Percentiles rank a stretch among this genome's conserved stretches.
phyloP scores from a whole-genome alignment of 345 rosid genomes.

The Noccaea caerulescens region DNA sequence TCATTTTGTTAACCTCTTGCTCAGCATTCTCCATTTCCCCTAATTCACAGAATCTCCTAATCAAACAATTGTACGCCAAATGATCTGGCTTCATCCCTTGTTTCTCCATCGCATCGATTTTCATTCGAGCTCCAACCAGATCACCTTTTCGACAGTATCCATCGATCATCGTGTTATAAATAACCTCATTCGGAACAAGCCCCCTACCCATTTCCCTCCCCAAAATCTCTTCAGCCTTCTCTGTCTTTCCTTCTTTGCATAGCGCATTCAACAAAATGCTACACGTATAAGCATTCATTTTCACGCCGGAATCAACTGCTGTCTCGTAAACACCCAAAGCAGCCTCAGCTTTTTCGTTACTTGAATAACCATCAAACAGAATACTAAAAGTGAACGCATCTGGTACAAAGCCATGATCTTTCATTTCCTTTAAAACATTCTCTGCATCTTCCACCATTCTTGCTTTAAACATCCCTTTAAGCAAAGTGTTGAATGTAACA shows the following conservation, averaged over 20 bases:
- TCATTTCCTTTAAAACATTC: conserved; percentile 63
- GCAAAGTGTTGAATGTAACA: conserved; percentile 71
- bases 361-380: conserved; percentile 59
- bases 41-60: conserved; percentile 59
- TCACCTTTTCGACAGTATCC: conserved; percentile 70
- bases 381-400: conserved; percentile 68
- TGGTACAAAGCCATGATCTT: conserved; percentile 60
- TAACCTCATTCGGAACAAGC: conserved; percentile 55
- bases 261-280: conserved; percentile 64
- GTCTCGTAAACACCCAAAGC: conserved; percentile 58
- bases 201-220: conserved; percentile 53
- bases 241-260: conserved; percentile 66
- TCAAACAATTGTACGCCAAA: conserved; percentile 66
- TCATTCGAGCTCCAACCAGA: conserved; percentile 51
- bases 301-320: conserved; percentile 48
- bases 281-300: conserved; percentile 57
- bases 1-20: conserved; percentile 68
- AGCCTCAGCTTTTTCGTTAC: conserved; percentile 47
- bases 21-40: conserved; percentile 66
- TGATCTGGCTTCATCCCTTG: conserved; percentile 58
- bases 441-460: conserved; percentile 63
- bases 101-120: conserved; percentile 60
- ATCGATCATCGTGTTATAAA: conserved; percentile 63
- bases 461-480: conserved; percentile 62
- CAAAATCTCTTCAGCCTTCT: conserved; percentile 67